Evolutionary conservation across 257 asterid species (phyloP).

Genomic region (Orobanche coerulescens): DNA sequence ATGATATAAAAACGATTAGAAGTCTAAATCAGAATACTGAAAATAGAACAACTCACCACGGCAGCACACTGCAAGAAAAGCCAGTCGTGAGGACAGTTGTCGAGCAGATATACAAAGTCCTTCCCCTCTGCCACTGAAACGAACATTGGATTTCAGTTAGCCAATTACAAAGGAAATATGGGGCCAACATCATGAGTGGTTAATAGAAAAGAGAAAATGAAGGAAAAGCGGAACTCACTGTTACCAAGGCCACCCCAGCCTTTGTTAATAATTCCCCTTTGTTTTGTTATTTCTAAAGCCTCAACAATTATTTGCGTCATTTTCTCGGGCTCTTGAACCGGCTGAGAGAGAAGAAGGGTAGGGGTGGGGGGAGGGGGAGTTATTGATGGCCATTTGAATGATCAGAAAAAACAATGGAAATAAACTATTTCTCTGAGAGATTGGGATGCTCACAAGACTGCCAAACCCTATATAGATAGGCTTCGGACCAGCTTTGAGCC

Average conservation of each 20-base stretch:
- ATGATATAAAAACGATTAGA: neutral
- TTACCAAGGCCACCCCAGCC: conserved; percentile 99
- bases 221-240: conserved; percentile 54
- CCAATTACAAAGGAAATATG: conserved; percentile 1
- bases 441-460: conserved; percentile 63
- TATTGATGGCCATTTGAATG: no score
- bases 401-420: conserved; percentile 3
- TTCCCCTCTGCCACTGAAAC: conserved; percentile 80
- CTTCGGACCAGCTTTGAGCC: conserved; percentile 84
- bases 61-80: conserved; percentile 89
- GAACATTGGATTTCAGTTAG: conserved; percentile 22
- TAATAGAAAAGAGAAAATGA: conserved; percentile 9
- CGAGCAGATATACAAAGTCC: conserved; percentile 73
- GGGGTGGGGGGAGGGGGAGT: no score
- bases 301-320: conserved; percentile 85
- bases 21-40: conserved; percentile 5
- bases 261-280: conserved; percentile 89
- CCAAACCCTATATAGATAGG: conserved; percentile 84
- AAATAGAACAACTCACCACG: conserved; percentile 53
- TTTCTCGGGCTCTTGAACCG: conserved; percentile 90
- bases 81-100: conserved; percentile 97
- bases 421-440: neutral
- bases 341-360: conserved; percentile 47
- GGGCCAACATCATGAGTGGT: neutral
- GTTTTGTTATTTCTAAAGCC: conserved; percentile 70